These are phyloP conservation scores for Plasmodium inui DNA, from an alignment of 169 alveolate species.

Conservation along the genomic window DNA sequence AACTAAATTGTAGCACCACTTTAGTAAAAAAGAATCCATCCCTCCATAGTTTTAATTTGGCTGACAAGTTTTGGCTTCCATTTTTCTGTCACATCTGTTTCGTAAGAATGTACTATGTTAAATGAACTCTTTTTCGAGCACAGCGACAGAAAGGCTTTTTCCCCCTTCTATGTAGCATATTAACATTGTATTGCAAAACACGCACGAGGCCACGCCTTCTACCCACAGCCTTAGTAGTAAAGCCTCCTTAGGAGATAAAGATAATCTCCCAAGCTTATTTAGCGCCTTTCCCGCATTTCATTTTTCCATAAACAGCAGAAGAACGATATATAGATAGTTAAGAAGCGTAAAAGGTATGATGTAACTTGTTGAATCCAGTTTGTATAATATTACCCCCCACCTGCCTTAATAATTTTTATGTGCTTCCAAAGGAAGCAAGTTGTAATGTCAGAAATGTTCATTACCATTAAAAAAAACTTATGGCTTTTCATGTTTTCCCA, in stretches of 20 bases:
- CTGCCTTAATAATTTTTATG: neutral
- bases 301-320: neutral
- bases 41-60: neutral
- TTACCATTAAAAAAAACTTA: neutral
- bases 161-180: neutral
- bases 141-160: neutral
- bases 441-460: slow-evolving; percentile 17
- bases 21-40: neutral
- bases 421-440: slow-evolving; percentile 11
- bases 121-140: neutral
- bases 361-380: neutral
- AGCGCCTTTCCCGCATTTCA: neutral
- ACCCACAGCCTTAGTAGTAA: neutral
- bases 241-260: neutral
- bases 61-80: neutral
- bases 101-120: neutral
- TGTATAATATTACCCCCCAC: neutral
- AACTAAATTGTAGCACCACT: neutral
- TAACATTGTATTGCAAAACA: neutral
- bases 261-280: neutral
- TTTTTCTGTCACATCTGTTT: neutral
- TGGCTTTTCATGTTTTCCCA: slow-evolving; percentile 27
- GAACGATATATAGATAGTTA: neutral
- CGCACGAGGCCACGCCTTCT: neutral
- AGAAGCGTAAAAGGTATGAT: slow-evolving; percentile 4